Evolutionary conservation across 1,284 basidiomycete genomes (phyloP).

Genomic region (Heterobasidion occidentale): DNA sequence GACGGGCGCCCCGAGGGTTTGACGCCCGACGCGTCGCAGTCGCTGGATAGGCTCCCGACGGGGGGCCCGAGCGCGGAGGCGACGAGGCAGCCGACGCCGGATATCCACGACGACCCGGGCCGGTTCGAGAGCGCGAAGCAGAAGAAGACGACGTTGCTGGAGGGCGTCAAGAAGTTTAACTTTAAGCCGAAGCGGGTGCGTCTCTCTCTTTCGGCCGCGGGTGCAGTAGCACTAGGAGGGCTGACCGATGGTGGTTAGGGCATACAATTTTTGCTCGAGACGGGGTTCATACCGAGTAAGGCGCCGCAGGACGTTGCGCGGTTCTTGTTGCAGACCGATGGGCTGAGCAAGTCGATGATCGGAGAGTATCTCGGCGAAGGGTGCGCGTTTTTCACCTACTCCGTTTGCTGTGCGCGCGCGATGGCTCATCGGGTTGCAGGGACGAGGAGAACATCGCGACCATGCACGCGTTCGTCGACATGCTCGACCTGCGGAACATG

Average conservation of each 20-base stretch:
- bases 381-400: constrained; percentile 36
- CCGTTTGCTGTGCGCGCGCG: constrained; percentile 1
- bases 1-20: constrained; percentile 41
- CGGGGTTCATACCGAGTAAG: constrained; percentile 79
- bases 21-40: constrained; percentile 42
- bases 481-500: constrained; percentile 77
- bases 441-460: constrained; percentile 82
- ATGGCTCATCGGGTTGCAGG: constrained; percentile 37
- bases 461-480: constrained; percentile 96
- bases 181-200: constrained; percentile 90
- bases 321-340: constrained; percentile 88
- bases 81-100: constrained; percentile 64
- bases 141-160: constrained; percentile 91
- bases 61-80: constrained; percentile 37
- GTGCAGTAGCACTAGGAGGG: not conserved
- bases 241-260: constrained; percentile 47
- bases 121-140: constrained; percentile 96
- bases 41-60: constrained; percentile 38
- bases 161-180: constrained; percentile 98
- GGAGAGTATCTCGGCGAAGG: constrained; percentile 98
- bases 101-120: constrained; percentile 80
- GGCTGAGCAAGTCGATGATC: constrained; percentile 92
- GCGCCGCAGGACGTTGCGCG: constrained; percentile 78
- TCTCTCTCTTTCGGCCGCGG: constrained; percentile 1
- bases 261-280: constrained; percentile 82